Percentiles rank a stretch among this genome's conserved stretches.
Conservation (phyloP, 192 early-diverging fungal genomes). For the Coemansia sp. region DNA sequence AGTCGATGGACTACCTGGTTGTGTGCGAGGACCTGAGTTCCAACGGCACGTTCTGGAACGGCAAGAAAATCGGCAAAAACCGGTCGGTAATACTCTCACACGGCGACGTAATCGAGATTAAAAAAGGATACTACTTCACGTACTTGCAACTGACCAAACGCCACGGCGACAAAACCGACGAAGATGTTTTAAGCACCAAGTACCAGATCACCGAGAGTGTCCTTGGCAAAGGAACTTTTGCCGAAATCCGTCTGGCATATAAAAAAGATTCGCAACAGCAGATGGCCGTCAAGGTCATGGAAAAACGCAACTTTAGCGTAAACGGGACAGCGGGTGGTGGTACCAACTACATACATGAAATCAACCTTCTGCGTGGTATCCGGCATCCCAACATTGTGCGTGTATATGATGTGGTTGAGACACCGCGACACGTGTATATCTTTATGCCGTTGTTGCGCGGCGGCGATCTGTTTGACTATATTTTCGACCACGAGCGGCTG, state of each 20-base stretch:
- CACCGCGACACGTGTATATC: conserved; percentile 63
- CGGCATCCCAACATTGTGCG: conserved; percentile 74
- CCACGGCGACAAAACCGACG: conserved; percentile 4
- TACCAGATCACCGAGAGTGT: conserved; percentile 53
- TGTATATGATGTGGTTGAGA: conserved; percentile 64
- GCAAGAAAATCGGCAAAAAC: conserved; percentile 56
- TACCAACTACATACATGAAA: conserved; percentile 73
- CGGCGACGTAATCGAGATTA: conserved; percentile 61
- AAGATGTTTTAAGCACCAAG: conserved; percentile 26
- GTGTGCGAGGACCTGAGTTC: conserved; percentile 60
- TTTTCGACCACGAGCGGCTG: conserved; percentile 65
- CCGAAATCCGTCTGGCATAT: conserved; percentile 70
- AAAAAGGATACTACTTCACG: conserved; percentile 52
- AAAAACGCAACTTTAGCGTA: conserved; percentile 62
- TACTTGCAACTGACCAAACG: conserved; percentile 35
- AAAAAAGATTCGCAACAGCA: conserved; percentile 64
- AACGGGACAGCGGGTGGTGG: conserved; percentile 74
- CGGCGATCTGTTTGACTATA: conserved; percentile 88
- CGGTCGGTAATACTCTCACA: conserved; percentile 59
- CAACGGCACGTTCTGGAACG: conserved; percentile 64
- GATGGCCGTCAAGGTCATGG: conserved; percentile 87
- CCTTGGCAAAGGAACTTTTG: conserved; percentile 68
- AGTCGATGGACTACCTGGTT: conserved; percentile 28
- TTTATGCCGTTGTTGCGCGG: conserved; percentile 76
- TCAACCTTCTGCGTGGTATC: conserved; percentile 68